Evolutionary conservation across 1,284 basidiomycete species (phyloP).

Genomic region (Fomitopsis pinicola): DNA sequence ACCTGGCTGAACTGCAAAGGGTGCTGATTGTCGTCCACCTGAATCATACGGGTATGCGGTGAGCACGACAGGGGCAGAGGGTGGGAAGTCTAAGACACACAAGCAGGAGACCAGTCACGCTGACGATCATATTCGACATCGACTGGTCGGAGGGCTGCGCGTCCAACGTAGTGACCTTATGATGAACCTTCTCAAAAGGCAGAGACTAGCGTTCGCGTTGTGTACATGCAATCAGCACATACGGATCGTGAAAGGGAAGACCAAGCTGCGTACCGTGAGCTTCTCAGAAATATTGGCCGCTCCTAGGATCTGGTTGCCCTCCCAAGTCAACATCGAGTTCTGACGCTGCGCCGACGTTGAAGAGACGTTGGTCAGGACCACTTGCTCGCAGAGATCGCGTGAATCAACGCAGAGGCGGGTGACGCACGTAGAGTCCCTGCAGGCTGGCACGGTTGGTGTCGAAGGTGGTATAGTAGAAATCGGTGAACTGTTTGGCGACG

Average conservation of each 20-base stretch:
- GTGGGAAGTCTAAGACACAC: slow-evolving; percentile 39
- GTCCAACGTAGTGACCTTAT: slow-evolving; percentile 84
- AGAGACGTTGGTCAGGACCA: slow-evolving; percentile 4
- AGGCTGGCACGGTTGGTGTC: slow-evolving; percentile 56
- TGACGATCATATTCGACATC: slow-evolving; percentile 73
- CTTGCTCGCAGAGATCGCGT: slow-evolving; percentile 15
- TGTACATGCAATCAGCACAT: neutral
- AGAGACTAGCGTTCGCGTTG: slow-evolving; percentile 48
- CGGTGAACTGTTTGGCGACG: slow-evolving; percentile 63
- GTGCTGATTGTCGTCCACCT: slow-evolving; percentile 80
- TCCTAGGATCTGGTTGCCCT: slow-evolving; percentile 67
- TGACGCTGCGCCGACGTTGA: slow-evolving; percentile 52
- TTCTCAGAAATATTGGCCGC: slow-evolving; percentile 69
- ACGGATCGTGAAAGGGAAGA: neutral
- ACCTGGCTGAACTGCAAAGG: slow-evolving; percentile 87
- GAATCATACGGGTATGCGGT: neutral
- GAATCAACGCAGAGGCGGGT: slow-evolving; percentile 9
- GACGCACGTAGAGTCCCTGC: slow-evolving; percentile 68
- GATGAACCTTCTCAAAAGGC: slow-evolving; percentile 80
- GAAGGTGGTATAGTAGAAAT: slow-evolving; percentile 77
- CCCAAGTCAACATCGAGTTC: slow-evolving; percentile 88
- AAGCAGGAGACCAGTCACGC: slow-evolving; percentile 82
- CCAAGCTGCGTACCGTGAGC: slow-evolving; percentile 53
- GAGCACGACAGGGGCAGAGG: neutral
- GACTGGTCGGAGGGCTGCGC: slow-evolving; percentile 79